These are phyloP conservation scores for Claviceps sp. DNA, from an alignment of 2,329 filamentous ascomycete species.

Conservation along the genomic window DNA sequence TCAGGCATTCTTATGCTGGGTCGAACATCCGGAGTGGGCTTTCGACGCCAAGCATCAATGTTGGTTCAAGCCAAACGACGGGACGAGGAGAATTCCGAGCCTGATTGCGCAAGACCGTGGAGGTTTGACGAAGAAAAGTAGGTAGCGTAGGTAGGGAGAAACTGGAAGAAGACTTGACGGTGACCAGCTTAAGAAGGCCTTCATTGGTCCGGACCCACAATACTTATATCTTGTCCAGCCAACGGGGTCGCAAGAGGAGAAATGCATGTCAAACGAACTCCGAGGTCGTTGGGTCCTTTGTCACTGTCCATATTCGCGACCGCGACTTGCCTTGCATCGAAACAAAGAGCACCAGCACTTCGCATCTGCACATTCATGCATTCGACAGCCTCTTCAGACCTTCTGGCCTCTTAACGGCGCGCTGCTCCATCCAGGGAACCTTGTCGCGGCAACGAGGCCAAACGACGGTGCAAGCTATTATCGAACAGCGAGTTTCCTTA, in stretches of 20 bases:
- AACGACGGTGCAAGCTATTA: neutral
- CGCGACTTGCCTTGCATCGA: neutral
- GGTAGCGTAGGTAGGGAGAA: neutral
- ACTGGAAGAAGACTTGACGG: neutral
- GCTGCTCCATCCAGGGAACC: neutral
- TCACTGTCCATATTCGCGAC: neutral
- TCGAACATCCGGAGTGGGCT: neutral
- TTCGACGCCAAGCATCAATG: neutral
- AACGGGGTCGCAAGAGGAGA: neutral
- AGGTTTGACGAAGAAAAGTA: neutral
- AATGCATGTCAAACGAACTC: neutral
- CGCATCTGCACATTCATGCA: neutral
- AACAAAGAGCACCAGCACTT: neutral
- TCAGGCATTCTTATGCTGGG: slow-evolving; percentile 1
- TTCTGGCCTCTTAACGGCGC: neutral
- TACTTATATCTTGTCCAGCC: neutral
- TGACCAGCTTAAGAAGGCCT: neutral
- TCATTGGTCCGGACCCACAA: neutral
- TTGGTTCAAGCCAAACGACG: neutral
- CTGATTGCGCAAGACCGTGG: neutral
- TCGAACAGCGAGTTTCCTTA: neutral
- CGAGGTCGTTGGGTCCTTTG: neutral
- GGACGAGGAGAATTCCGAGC: neutral
- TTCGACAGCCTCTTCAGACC: neutral
- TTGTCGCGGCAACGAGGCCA: neutral